Base-by-base conservation (phyloP, 805 yeast species). In the Sungouiella thailandica region DNA sequence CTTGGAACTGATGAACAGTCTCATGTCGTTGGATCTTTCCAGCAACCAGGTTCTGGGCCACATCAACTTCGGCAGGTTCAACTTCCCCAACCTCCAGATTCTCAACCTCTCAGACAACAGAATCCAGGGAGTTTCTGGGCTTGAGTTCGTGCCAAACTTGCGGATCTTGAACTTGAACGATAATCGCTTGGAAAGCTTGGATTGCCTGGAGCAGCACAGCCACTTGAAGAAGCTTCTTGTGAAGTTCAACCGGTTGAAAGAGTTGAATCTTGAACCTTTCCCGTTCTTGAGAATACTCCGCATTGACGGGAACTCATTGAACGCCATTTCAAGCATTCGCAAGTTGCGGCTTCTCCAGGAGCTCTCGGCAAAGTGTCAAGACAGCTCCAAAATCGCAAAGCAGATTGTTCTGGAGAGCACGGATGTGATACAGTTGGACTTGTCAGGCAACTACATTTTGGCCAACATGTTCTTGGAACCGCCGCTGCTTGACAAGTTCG, bases 281-380 rank as follows among this genome's bases (percentile, higher is more conserved):
- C 70, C 73, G 1, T 50, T 40, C 20, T 56, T 75, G 40, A 55
- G 74, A 29, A 64, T 61, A 4, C 49, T 75, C 24, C 55, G 72
- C 25, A 46, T 71, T 11, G 79, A 74, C 44, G 70, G 75, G 4
- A 71, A 70, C 38, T 39, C 47, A 5, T 39, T 70, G 10, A 38
- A 38, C 5, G 28, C 40, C 1, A 17, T 61, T 2, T 33, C 42
- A 1, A 59, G 62, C 9, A 40, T 68, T 12, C 47, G 47, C 11
- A 53, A 45, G 8, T 49, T 64, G 29, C 57, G 44, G 17, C 43
- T 52, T 31, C 43, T 73, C 19, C 69, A 66, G 23, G 75, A 71
- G 35, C 35, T 74, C 0, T 64, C 74, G 4, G 55, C 60, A 16
- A 70, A 69, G 43, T 62, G 63, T 17, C 68, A 62, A 25, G 36